Evolutionary conservation across 2,329 filamentous ascomycete genomes (phyloP).

Genomic region (Cytospora piceicola): DNA sequence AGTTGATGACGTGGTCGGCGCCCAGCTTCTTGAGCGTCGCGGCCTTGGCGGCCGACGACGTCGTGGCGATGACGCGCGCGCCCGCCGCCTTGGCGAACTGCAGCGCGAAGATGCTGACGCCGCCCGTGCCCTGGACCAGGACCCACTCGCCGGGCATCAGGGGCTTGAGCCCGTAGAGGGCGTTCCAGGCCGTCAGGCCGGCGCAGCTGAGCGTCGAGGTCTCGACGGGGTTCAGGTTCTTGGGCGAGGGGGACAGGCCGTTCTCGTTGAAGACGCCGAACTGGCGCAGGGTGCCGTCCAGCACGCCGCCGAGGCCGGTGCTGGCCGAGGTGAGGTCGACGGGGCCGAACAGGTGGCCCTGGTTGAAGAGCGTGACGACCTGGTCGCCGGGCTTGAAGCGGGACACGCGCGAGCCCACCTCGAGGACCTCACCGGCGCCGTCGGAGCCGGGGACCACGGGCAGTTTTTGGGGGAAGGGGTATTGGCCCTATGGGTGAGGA

Average conservation of each 20-base stretch:
- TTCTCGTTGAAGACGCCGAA: slow-evolving; percentile 70
- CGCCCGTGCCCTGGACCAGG: slow-evolving; percentile 72
- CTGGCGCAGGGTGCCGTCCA: slow-evolving; percentile 70
- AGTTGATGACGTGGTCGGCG: slow-evolving; percentile 62
- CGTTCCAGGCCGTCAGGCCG: slow-evolving; percentile 68
- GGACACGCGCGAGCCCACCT: slow-evolving; percentile 53
- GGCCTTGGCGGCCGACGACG: slow-evolving; percentile 54
- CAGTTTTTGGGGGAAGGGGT: slow-evolving; percentile 47
- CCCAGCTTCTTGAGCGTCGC: slow-evolving; percentile 55
- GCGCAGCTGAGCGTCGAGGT: slow-evolving; percentile 62
- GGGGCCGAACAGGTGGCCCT: slow-evolving; percentile 53
- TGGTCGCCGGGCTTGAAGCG: slow-evolving; percentile 57
- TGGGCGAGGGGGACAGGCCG: slow-evolving; percentile 67
- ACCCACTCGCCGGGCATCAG: slow-evolving; percentile 61
- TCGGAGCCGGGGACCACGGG: slow-evolving; percentile 57
- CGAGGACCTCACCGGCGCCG: slow-evolving; percentile 57
- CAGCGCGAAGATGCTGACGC: slow-evolving; percentile 69
- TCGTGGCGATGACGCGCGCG: slow-evolving; percentile 61
- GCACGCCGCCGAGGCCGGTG: slow-evolving; percentile 68
- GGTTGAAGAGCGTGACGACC: slow-evolving; percentile 65
- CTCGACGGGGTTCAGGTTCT: slow-evolving; percentile 56
- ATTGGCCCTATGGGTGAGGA: slow-evolving; percentile 43
- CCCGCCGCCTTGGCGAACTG: slow-evolving; percentile 55
- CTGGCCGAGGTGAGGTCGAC: slow-evolving; percentile 40
- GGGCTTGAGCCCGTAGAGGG: slow-evolving; percentile 59